phyloP scores from a whole-genome alignment of 1,139 yeast genomes.

The Hemisphaericaspora xylofermentans region DNA sequence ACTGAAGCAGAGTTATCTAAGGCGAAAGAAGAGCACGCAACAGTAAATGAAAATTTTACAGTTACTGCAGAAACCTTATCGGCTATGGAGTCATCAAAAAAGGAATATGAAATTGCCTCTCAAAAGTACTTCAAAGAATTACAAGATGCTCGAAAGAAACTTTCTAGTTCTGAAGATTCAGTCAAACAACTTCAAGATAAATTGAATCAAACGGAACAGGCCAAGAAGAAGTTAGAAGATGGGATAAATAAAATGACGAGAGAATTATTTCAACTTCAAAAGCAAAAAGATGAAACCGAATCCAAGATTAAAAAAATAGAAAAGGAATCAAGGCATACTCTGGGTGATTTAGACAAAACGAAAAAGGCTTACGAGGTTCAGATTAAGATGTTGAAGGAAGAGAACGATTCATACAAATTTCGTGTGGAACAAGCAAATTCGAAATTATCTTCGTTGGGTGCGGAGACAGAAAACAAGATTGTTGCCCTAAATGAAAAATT shows the following conservation, averaged over 20 bases:
- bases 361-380: constrained; percentile 24
- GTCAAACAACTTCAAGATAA: constrained; percentile 27
- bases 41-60: constrained; percentile 31
- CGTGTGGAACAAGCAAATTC: constrained; percentile 22
- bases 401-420: constrained; percentile 23
- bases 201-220: constrained; percentile 32
- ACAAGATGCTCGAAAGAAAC: constrained; percentile 27
- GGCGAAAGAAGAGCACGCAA: constrained; percentile 23
- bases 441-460: constrained; percentile 11
- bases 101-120: constrained; percentile 31
- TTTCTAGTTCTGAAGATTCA: constrained; percentile 23
- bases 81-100: constrained; percentile 32
- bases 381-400: constrained; percentile 21
- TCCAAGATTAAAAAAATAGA: constrained; percentile 38
- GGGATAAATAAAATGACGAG: constrained; percentile 91
- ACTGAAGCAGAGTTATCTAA: constrained; percentile 19
- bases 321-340: constrained; percentile 35
- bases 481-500: constrained; percentile 24
- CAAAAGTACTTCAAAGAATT: constrained; percentile 29
- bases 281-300: constrained; percentile 56
- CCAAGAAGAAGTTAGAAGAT: constrained; percentile 72
- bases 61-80: constrained; percentile 35
- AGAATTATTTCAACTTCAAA: constrained; percentile 67
- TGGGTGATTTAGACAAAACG: constrained; percentile 21
- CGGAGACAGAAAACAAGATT: constrained; percentile 16